Conservation (phyloP, 2,329 filamentous ascomycete genomes). For the Calonectria leucothoes region DNA sequence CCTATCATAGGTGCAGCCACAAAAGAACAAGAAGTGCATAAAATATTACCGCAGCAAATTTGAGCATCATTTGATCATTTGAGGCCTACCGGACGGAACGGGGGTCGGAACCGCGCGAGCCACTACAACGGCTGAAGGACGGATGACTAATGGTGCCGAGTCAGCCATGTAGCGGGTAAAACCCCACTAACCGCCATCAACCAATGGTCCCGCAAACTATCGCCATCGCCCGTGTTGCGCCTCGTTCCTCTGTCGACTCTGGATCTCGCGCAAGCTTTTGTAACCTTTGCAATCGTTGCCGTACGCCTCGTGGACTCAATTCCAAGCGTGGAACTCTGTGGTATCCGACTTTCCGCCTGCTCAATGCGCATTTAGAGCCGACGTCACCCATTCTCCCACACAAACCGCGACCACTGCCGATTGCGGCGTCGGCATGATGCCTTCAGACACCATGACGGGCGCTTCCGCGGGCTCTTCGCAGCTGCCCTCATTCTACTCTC, state of each 20-base stretch:
- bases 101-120: slow-evolving; percentile 28
- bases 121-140: background rate
- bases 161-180: slow-evolving; percentile 26
- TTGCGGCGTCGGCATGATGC: slow-evolving; percentile 41
- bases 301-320: slow-evolving; percentile 4
- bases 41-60: background rate
- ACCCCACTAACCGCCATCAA: slow-evolving; percentile 38
- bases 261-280: background rate
- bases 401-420: slow-evolving; percentile 32
- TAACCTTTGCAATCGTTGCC: background rate
- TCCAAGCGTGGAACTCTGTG: background rate
- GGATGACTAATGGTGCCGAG: slow-evolving; percentile 38
- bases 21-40: background rate
- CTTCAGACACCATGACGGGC: slow-evolving; percentile 43
- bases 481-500: slow-evolving; percentile 62
- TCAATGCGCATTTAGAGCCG: slow-evolving; percentile 32
- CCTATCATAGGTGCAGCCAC: background rate
- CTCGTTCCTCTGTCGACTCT: slow-evolving; percentile 1
- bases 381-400: background rate
- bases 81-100: background rate
- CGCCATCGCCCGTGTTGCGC: slow-evolving; percentile 33
- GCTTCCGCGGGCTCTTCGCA: slow-evolving; percentile 47
- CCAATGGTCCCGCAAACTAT: slow-evolving; percentile 41
- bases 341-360: background rate
- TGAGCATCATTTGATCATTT: background rate